A percentile compares a stretch with the other conserved stretches of the same genome.
Conservation (phyloP, 768 basidiomycete species). For the Suillus spraguei region DNA sequence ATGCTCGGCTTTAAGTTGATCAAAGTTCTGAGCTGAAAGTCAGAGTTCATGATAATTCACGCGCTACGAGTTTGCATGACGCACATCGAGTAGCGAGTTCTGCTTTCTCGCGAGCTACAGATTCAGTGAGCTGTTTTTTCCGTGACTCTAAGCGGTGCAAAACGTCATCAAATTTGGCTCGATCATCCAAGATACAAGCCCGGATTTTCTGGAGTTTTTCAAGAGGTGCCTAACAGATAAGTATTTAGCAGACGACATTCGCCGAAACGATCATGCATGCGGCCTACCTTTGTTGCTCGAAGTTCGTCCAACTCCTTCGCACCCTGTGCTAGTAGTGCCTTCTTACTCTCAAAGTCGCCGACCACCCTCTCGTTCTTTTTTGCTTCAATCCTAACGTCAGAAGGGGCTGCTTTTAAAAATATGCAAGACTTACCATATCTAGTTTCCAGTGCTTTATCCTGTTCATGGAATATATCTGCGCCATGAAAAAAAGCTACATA, state of each 20-base stretch:
- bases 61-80: conserved; percentile 14
- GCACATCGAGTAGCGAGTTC: conserved; percentile 61
- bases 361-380: conserved; percentile 73
- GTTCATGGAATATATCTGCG: conserved; percentile 68
- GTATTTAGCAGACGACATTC: neutral
- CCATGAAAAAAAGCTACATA: conserved; percentile 71
- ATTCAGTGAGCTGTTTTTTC: conserved; percentile 67
- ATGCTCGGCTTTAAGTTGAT: conserved; percentile 66
- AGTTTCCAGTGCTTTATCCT: conserved; percentile 69
- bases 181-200: conserved; percentile 67
- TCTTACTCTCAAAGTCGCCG: conserved; percentile 61
- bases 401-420: conserved; percentile 3
- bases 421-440: conserved; percentile 63
- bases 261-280: neutral
- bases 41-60: conserved; percentile 6
- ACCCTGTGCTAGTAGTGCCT: conserved; percentile 45
- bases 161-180: conserved; percentile 77
- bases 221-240: conserved; percentile 53
- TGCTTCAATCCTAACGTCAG: conserved; percentile 40
- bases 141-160: conserved; percentile 69
- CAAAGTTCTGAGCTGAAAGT: conserved; percentile 57
- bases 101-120: conserved; percentile 66
- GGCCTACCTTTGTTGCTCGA: conserved; percentile 59
- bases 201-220: conserved; percentile 64
- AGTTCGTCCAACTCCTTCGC: conserved; percentile 59